These are phyloP conservation scores for Castanopsis chinensis DNA, from an alignment of 306 rosid genomes.

Conservation along the genomic window DNA sequence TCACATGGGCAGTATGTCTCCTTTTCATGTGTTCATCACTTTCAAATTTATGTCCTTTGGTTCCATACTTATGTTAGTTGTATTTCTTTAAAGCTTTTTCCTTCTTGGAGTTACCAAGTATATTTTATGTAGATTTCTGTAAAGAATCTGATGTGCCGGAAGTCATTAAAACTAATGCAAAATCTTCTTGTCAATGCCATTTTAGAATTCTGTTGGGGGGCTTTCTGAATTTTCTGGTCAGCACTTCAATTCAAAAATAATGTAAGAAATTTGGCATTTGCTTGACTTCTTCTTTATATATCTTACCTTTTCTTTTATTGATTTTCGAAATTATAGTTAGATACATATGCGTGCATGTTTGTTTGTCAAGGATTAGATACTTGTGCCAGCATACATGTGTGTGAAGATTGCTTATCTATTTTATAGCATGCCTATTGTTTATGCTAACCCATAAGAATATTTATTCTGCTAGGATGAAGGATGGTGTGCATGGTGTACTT, in stretches of 20 bases:
- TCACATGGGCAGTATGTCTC: conserved; percentile 90
- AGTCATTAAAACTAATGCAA: conserved; percentile 17
- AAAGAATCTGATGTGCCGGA: not conserved
- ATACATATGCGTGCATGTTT: not conserved
- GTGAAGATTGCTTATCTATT: not conserved
- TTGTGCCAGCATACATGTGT: not conserved
- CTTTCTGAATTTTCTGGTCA: conserved; percentile 82
- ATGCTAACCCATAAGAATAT: conserved; percentile 38
- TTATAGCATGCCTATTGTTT: conserved; percentile 3
- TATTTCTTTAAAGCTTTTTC: not conserved
- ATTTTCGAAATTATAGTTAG: not conserved
- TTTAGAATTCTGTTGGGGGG: conserved; percentile 95
- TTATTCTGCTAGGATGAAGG: conserved; percentile 55
- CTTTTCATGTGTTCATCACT: not conserved
- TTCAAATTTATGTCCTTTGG: not conserved
- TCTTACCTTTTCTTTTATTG: too few relatives aligned
- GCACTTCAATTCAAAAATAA: conserved; percentile 68
- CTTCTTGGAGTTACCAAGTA: conserved; percentile 22
- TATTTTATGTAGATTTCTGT: not conserved
- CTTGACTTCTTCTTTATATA: conserved; percentile 15
- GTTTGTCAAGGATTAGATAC: not conserved
- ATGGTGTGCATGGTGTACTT: conserved; percentile 73
- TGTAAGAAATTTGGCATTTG: conserved; percentile 46
- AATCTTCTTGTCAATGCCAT: conserved; percentile 15
- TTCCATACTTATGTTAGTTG: conserved; percentile 10